These are phyloP conservation scores for Cenchrus americanus DNA, from an alignment of 176 grass and related monocot species.

Conservation along the genomic window DNA sequence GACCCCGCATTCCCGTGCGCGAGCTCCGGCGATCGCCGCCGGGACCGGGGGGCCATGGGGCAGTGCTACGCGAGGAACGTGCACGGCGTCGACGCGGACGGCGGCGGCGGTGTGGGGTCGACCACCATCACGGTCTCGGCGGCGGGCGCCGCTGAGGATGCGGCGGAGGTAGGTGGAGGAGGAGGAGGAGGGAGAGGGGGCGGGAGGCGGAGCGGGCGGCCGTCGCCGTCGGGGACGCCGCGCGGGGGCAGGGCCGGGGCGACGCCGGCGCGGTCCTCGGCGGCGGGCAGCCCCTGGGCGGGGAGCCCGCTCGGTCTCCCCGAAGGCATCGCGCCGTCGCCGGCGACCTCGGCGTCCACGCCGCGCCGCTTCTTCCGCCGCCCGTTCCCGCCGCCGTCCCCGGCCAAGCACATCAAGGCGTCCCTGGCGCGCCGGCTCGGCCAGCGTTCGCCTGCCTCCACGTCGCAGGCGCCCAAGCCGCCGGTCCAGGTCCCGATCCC, in stretches of 20 bases:
- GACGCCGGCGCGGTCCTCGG: constrained; percentile 60
- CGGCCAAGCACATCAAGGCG: constrained; percentile 98
- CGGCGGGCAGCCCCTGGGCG: constrained; percentile 68
- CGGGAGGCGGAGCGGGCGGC: constrained; percentile 47
- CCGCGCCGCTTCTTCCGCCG: constrained; percentile 83
- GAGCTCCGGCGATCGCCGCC: constrained; percentile 48
- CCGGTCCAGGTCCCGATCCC: constrained; percentile 44
- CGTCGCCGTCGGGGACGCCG: constrained; percentile 48
- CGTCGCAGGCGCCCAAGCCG: constrained; percentile 22
- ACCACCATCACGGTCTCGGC: constrained; percentile 50
- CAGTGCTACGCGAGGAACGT: constrained; percentile 92
- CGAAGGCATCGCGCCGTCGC: constrained; percentile 78
- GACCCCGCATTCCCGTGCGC: constrained; percentile 42
- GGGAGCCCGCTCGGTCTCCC: constrained; percentile 66
- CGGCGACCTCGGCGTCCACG: constrained; percentile 65
- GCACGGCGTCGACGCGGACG: constrained; percentile 43
- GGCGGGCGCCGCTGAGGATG: constrained; percentile 15
- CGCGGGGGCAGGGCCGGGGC: constrained; percentile 38
- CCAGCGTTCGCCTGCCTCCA: constrained; percentile 43
- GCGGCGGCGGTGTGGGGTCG: neutral
- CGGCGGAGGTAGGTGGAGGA: neutral
- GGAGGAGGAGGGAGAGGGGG: neutral
- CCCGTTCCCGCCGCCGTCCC: constrained; percentile 89
- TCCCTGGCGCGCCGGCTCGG: constrained; percentile 71
- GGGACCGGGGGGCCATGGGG: constrained; percentile 58